A percentile compares a stretch with the other conserved stretches of the same genome.
Conservation (phyloP, 352 stramenopile genomes). For the Blastocystis sp. region DNA sequence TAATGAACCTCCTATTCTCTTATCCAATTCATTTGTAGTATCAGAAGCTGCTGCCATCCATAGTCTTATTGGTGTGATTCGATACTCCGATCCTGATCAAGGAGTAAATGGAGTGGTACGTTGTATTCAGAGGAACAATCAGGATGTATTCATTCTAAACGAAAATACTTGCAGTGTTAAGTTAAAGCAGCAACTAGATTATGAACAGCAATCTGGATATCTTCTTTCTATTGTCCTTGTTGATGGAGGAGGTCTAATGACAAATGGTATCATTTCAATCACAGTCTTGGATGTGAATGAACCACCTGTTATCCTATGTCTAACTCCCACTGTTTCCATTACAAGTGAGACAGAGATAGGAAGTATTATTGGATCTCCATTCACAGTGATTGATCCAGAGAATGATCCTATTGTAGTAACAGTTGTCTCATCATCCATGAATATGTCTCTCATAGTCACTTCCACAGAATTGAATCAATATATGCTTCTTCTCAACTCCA, state of each 20-base stretch:
- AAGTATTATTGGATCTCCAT: neutral
- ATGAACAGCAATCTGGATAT: neutral
- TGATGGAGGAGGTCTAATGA: neutral
- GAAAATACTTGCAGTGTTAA: neutral
- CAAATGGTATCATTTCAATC: neutral
- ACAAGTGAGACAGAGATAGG: neutral
- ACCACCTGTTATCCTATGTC: neutral
- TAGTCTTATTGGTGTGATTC: neutral
- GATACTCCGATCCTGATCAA: neutral
- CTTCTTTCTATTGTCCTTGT: neutral
- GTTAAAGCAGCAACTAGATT: neutral
- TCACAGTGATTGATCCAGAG: neutral
- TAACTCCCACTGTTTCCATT: neutral
- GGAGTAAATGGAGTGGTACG: neutral
- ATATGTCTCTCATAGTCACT: neutral
- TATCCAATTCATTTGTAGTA: neutral
- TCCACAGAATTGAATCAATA: neutral
- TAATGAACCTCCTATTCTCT: neutral
- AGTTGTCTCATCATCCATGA: neutral
- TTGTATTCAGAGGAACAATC: neutral
- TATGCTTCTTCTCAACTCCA: neutral
- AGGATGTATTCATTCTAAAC: neutral
- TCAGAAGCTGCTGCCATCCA: neutral
- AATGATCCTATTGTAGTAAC: neutral
- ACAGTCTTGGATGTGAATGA: conserved; percentile 38